Base-by-base conservation (phyloP, 495 filamentous ascomycete species). In the Lophiotrema nucula region DNA sequence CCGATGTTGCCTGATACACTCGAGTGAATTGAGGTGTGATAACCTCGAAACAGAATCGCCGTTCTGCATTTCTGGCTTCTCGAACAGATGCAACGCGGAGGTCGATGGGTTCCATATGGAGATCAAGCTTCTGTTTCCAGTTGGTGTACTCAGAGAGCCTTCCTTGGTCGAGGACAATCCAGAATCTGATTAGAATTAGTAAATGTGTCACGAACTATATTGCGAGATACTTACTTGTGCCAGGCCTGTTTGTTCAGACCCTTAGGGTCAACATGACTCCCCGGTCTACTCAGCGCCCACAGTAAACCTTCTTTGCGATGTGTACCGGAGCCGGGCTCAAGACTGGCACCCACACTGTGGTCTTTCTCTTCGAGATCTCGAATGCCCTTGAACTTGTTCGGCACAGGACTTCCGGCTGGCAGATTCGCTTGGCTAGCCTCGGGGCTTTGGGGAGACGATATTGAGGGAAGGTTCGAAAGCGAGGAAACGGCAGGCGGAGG, bases 61-160 rank as follows among this genome's bases (percentile, higher is more conserved):
- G 83, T 63, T 99, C 95, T 4, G 90, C 87, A 73, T 92, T 92
- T 47, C 95, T 84, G 46, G 93, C 91, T 72, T 97, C 92, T 27
- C 93, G 85, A 10, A 99, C 95, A 4, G 95, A 97, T 18, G 95
- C 93, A 81, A 97, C 90, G 24, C 92, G 87, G 37, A 99, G 77
- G 71, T 99, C 95, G 58, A 99, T 99, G 2, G 93, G 93, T 6
- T 99, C 93, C 84, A 96, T 97, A 69, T 99, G 93, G 28, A 97
- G 77, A 70, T 97, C 95, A 43, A 97, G 81, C 71, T 86, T 89
- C 69, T 97, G 89, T 73, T 99, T 99, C 93, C 93, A 99, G 72
- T 99, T 97, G 67, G 90, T 95, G 72, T 99, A 97, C 67, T 99
- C 93, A 1, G 93, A 96, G 25, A 99, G 76, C 70, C 92, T 95